Percentiles rank a stretch among this genome's conserved stretches.
Evolutionary conservation across 805 yeast genomes (phyloP).

Genomic region (Yarrowia divulgata): DNA sequence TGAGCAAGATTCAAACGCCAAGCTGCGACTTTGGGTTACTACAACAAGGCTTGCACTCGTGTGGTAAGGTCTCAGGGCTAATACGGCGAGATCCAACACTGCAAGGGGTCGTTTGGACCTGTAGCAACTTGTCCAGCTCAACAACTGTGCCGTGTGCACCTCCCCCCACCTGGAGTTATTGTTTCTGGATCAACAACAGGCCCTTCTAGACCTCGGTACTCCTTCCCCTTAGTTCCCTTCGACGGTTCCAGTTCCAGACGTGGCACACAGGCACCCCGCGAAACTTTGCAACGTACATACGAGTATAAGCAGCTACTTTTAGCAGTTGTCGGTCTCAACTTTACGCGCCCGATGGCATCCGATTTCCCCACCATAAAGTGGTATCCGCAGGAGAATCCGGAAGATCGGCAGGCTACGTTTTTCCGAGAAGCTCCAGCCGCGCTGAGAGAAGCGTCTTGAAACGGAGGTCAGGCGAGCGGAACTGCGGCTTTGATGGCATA

Average conservation of each 20-base stretch:
- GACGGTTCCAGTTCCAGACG: not conserved
- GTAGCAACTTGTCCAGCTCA: too few species aligned
- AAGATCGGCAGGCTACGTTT: not conserved
- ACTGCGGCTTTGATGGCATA: not conserved
- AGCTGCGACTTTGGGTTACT: not conserved
- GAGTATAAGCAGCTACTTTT: too few species aligned
- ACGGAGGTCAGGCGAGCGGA: not conserved
- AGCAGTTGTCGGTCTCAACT: not conserved
- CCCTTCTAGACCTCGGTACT: constrained; percentile 1
- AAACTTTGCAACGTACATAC: not conserved
- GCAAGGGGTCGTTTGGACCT: not conserved
- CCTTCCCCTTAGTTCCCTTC: constrained; percentile 9
- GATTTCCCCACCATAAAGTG: constrained; percentile 11
- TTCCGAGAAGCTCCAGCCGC: constrained; percentile 13
- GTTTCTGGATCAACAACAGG: not conserved
- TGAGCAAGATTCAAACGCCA: not conserved
- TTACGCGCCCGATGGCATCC: constrained; percentile 15
- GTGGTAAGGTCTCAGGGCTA: not conserved
- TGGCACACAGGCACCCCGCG: not conserved
- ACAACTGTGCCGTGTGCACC: too few species aligned
- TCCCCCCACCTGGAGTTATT: not conserved
- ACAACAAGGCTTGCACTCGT: not conserved
- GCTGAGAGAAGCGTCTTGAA: not conserved
- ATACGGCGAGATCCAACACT: too few species aligned
- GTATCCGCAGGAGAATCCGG: not conserved